Conservation (phyloP, 257 asterid genomes). For the Galeopsis tetrahit region DNA sequence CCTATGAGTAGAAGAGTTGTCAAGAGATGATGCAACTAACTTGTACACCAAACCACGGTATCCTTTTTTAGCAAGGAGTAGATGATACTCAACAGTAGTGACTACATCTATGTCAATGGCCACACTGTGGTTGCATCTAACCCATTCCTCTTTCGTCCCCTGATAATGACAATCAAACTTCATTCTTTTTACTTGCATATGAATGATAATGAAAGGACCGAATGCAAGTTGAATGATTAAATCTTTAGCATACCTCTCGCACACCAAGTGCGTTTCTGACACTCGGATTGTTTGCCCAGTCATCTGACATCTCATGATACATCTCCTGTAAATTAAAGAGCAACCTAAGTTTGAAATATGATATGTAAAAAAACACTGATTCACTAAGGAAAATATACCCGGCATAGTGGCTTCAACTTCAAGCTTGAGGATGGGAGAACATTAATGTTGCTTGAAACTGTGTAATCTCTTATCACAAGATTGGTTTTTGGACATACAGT, state of each 20-base stretch:
- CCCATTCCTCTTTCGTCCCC: constrained; percentile 37
- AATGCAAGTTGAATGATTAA: too few relatives aligned
- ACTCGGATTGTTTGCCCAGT: constrained; percentile 43
- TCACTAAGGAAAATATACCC: constrained; percentile 30
- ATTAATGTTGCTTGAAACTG: constrained; percentile 21
- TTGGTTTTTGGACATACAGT: constrained; percentile 35
- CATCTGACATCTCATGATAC: constrained; percentile 28
- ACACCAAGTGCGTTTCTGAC: constrained; percentile 43
- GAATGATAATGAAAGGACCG: not conserved
- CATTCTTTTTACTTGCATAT: not conserved
- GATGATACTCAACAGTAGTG: constrained; percentile 32
- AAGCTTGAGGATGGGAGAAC: constrained; percentile 31
- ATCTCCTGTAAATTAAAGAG: constrained; percentile 30
- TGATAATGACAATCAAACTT: constrained; percentile 20
- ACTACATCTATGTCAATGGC: not conserved
- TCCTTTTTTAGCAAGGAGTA: constrained; percentile 30
- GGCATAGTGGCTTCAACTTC: constrained; percentile 36
- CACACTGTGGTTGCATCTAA: constrained; percentile 30
- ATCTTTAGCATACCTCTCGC: constrained; percentile 40
- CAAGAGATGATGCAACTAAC: constrained; percentile 27
- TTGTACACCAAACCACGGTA: constrained; percentile 42
- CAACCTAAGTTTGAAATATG: not conserved
- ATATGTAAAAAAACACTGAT: not conserved
- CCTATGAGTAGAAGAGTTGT: not conserved
- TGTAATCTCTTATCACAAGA: constrained; percentile 7